Evolutionary conservation across 2,329 filamentous ascomycete genomes (phyloP).

Genomic region (Spiromastix sp.): DNA sequence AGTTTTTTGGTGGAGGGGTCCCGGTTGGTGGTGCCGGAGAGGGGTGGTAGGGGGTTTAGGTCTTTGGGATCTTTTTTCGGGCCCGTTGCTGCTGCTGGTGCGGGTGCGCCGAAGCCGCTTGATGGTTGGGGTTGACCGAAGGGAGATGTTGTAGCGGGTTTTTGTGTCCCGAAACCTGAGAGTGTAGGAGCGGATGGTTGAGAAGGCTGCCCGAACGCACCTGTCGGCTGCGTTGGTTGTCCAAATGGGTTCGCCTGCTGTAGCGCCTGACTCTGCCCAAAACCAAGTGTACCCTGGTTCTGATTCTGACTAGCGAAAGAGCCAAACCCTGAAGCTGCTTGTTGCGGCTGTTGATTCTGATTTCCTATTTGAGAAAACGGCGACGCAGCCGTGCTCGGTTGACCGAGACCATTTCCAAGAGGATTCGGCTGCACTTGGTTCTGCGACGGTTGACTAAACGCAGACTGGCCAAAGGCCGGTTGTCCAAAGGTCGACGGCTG

Average conservation of each 20-base stretch:
- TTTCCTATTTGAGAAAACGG: constrained; percentile 11
- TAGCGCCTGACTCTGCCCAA: constrained; percentile 21
- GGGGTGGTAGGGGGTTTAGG: constrained; percentile 12
- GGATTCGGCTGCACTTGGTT: constrained; percentile 8
- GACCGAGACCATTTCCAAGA: neutral
- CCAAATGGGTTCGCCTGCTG: constrained; percentile 23
- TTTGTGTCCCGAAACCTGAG: neutral
- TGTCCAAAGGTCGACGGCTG: constrained; percentile 15
- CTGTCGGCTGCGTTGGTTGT: constrained; percentile 23
- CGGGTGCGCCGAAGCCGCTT: constrained; percentile 3
- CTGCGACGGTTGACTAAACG: constrained; percentile 26
- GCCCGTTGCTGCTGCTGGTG: constrained; percentile 2
- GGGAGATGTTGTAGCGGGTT: too few species aligned
- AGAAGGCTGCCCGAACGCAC: constrained; percentile 24
- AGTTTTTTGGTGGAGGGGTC: constrained; percentile 33
- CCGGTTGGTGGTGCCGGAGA: constrained; percentile 27
- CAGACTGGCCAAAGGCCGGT: constrained; percentile 16
- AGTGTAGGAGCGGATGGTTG: constrained; percentile 19
- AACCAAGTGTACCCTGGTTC: neutral
- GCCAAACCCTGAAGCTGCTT: constrained; percentile 19
- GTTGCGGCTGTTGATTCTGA: constrained; percentile 22
- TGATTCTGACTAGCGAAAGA: too few species aligned
- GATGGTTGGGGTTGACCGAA: constrained; percentile 1
- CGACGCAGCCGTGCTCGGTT: constrained; percentile 8
- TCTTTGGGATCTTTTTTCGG: constrained; percentile 9